These are phyloP conservation scores for Fraxinus sp. DNA, from an alignment of 305 asterid species.

Conservation along the genomic window DNA sequence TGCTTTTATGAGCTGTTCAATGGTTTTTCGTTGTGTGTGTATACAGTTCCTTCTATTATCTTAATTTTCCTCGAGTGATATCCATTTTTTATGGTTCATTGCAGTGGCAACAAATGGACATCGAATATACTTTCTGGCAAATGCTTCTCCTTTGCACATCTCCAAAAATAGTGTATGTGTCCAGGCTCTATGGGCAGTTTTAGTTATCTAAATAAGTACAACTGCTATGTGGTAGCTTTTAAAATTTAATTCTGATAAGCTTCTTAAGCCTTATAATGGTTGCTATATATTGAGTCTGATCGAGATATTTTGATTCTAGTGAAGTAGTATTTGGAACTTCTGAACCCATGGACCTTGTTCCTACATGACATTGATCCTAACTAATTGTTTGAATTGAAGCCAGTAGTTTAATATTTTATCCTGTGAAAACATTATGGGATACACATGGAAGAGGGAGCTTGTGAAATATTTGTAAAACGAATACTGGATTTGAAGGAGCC, in stretches of 20 bases:
- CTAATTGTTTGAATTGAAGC: not conserved
- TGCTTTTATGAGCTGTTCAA: not conserved
- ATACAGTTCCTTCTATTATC: not conserved
- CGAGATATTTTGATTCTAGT: not conserved
- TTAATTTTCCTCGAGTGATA: conserved; percentile 24
- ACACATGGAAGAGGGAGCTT: not conserved
- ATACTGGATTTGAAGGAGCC: not conserved
- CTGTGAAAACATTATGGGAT: not conserved
- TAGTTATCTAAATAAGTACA: conserved; percentile 10
- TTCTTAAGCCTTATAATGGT: conserved; percentile 1
- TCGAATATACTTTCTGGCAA: conserved; percentile 99
- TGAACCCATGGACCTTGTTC: not conserved
- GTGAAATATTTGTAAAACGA: not conserved
- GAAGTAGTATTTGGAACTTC: not conserved
- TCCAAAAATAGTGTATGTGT: conserved; percentile 95
- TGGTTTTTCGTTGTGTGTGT: not conserved
- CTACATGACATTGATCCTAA: not conserved
- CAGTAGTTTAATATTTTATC: not conserved
- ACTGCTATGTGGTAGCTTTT: conserved; percentile 17
- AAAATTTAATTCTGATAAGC: not conserved
- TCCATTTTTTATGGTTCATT: conserved; percentile 28
- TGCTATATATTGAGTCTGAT: not conserved
- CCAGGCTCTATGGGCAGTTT: conserved; percentile 24
- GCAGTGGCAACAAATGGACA: conserved; percentile 99
- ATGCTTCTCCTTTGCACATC: conserved; percentile 96